Base-by-base conservation (phyloP, 1,139 yeast genomes). In the Taiozyma sp. region DNA sequence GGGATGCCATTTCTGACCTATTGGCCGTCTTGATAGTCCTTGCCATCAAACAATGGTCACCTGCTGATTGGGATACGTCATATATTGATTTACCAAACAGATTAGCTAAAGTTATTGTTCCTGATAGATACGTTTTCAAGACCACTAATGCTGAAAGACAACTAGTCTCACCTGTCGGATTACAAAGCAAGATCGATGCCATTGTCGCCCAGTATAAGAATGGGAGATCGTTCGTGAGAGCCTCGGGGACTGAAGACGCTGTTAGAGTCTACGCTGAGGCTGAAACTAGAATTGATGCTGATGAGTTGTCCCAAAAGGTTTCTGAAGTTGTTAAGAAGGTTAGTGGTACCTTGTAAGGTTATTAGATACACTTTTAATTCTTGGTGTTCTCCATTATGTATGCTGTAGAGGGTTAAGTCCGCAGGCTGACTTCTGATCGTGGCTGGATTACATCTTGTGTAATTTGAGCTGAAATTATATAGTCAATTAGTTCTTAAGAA, bases 231-330 rank as follows among this genome's bases (percentile, higher is more conserved):
- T 93, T 93, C 69, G 98, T 93, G 4, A 81, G 99, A 60, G 98
- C 99, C 10, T 87, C 96, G 55, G 99, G 99, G 19, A 93, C 99
- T 2, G 99, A 93, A 67, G 95, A 95, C 68, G 98, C 97, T 0
- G 98, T 93, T 3, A 80, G 99, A 62, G 88, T 93, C 10, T 93
- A 93, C 61, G 95, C 97, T 1, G 99, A 93, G 67, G 97, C 97
- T 0, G 74, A 72, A 14, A 78, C 80, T 1, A 63, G 63, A 43
- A 69, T 71, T 28, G 76, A 74, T 44, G 83, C 88, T 30, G 81
- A 78, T 47, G 71, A 71, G 44, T 71, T 83, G 54, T 84, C 88
- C 1, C 62, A 70, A 24, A 73, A 73, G 50, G 83, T 88, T 4
- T 75, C 74, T 24, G 67, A 66, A 19, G 62, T 78, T 13, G 80